Percentiles rank a stretch among this genome's conserved stretches.
Evolutionary conservation across 495 filamentous ascomycete species (phyloP).

Genomic region (Xylaria acuta): DNA sequence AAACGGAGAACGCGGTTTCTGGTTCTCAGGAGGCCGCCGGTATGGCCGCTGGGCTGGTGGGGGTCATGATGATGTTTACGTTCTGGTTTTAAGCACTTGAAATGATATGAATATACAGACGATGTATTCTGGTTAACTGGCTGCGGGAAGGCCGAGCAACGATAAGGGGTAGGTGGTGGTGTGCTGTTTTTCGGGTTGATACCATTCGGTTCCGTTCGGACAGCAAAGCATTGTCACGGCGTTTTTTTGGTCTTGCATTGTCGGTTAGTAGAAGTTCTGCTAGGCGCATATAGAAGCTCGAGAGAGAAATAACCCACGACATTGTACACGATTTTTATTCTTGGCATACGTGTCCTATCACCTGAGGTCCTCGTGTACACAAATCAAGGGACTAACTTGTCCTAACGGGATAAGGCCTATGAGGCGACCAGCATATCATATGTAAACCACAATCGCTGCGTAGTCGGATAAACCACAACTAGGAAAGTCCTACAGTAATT

Average conservation of each 20-base stretch:
- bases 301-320: neutral
- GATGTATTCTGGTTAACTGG: slow-evolving; percentile 12
- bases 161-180: neutral
- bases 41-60: slow-evolving; percentile 55
- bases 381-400: neutral
- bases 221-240: slow-evolving; percentile 1
- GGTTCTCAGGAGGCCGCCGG: slow-evolving; percentile 37
- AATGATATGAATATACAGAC: slow-evolving; percentile 4
- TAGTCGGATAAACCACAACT: neutral
- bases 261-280: neutral
- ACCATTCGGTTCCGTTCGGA: slow-evolving; percentile 1
- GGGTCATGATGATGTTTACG: slow-evolving; percentile 60
- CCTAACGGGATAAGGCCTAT: neutral
- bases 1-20: slow-evolving; percentile 27
- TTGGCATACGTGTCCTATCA: neutral
- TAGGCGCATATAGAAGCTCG: neutral
- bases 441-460: neutral
- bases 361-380: neutral
- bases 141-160: neutral
- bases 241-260: slow-evolving; percentile 12
- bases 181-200: slow-evolving; percentile 6
- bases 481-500: neutral
- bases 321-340: slow-evolving; percentile 8
- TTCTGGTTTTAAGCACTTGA: slow-evolving; percentile 50
- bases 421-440: neutral